Evolutionary conservation across 1,139 yeast species (phyloP).

Genomic region (Pichia sp.): DNA sequence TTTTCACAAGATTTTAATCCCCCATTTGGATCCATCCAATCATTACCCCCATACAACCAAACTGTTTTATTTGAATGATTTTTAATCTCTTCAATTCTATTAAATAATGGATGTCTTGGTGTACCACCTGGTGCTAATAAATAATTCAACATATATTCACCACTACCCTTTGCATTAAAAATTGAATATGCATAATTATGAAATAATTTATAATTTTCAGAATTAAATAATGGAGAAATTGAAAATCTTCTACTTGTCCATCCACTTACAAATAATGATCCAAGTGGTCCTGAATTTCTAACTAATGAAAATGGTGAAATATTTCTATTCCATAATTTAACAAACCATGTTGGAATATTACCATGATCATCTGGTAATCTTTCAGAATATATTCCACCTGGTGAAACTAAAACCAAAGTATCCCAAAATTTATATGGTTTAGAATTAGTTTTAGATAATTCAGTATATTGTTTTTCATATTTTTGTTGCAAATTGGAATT

Average conservation of each 20-base stretch:
- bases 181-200: conserved; percentile 67
- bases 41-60: conserved; percentile 71
- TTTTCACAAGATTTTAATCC: conserved; percentile 41
- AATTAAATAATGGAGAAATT: conserved; percentile 26
- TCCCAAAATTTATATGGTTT: conserved; percentile 33
- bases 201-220: conserved; percentile 38
- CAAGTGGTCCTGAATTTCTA: conserved; percentile 57
- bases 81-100: conserved; percentile 29
- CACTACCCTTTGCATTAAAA: conserved; percentile 66
- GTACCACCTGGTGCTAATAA: conserved; percentile 70
- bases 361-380: conserved; percentile 22
- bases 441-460: conserved; percentile 1
- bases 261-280: conserved; percentile 68
- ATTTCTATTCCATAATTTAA: conserved; percentile 60
- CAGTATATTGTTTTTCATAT: conserved; percentile 2
- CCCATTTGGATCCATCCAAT: conserved; percentile 69
- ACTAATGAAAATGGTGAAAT: conserved; percentile 66
- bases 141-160: conserved; percentile 68
- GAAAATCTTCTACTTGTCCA: conserved; percentile 69
- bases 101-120: conserved; percentile 55
- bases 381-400: conserved; percentile 53
- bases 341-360: conserved; percentile 57
- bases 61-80: conserved; percentile 38
- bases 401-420: conserved; percentile 48
- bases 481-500: neutral